A percentile compares a stretch with the other conserved stretches of the same genome.
Conservation (phyloP, 306 rosid genomes). For the Quercus gilva region DNA sequence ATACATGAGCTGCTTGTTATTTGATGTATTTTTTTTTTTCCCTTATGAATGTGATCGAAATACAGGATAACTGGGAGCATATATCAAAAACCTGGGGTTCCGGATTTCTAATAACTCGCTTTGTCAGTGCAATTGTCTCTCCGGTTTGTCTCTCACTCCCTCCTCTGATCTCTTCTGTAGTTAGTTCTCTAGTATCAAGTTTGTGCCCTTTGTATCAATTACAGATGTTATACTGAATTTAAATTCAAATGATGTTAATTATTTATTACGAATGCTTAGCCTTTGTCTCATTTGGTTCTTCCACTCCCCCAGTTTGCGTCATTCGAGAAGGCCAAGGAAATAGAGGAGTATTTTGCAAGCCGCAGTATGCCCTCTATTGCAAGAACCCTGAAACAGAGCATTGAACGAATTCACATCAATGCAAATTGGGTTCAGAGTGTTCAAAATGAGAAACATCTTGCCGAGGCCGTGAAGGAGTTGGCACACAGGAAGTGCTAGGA, state of each 20-base stretch:
- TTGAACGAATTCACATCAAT: constrained; percentile 69
- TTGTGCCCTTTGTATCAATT: not conserved
- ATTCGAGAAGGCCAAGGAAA: constrained; percentile 70
- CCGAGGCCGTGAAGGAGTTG: constrained; percentile 48
- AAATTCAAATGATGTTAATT: not conserved
- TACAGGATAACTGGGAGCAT: constrained; percentile 71
- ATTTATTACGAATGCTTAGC: not conserved
- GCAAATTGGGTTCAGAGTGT: constrained; percentile 71
- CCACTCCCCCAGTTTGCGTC: constrained; percentile 69
- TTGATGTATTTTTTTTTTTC: not conserved
- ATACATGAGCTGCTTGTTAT: not conserved
- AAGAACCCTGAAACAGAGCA: constrained; percentile 91
- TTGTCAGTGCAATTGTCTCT: constrained; percentile 64
- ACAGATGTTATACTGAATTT: not conserved
- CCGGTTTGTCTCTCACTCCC: constrained; percentile 59
- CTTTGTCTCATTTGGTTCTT: not conserved
- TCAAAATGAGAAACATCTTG: constrained; percentile 50
- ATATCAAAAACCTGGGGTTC: constrained; percentile 64
- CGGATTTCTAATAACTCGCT: constrained; percentile 69
- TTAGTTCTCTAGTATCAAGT: constrained; percentile 4
- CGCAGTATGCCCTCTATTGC: constrained; percentile 46
- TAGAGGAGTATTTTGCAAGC: constrained; percentile 73
- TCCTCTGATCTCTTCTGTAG: not conserved
- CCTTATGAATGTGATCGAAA: not conserved
- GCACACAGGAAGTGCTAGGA: constrained; percentile 41